Percentiles rank a stretch among this genome's conserved stretches.
Evolutionary conservation across 306 rosid genomes (phyloP).

Genomic region (Fragaria ananassa): DNA sequence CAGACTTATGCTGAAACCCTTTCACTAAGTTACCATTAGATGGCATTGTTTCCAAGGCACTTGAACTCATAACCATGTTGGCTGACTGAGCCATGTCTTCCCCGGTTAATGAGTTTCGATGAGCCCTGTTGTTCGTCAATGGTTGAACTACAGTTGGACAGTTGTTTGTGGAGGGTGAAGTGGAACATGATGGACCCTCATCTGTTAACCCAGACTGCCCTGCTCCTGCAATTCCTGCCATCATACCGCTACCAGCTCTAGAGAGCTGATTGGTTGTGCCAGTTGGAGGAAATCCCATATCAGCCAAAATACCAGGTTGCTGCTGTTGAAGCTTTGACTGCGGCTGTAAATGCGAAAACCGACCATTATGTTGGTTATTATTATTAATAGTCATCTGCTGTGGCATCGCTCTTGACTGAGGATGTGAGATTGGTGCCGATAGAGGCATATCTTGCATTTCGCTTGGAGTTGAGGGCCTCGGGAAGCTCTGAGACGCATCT

Average conservation of each 20-base stretch:
- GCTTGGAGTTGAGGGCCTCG: conserved; percentile 42
- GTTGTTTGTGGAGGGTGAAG: conserved; percentile 91
- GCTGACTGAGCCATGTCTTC: conserved; percentile 86
- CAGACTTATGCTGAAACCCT: conserved; percentile 60
- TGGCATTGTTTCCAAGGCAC: conserved; percentile 54
- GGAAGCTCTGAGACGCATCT: conserved; percentile 58
- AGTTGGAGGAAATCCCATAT: conserved; percentile 43
- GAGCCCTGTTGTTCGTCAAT: conserved; percentile 41
- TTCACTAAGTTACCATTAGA: conserved; percentile 52
- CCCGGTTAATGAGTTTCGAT: conserved; percentile 41
- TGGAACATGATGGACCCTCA: conserved; percentile 86
- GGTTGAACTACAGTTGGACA: conserved; percentile 53
- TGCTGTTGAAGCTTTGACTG: conserved; percentile 72
- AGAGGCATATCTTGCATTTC: conserved; percentile 62
- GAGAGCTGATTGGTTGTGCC: conserved; percentile 49
- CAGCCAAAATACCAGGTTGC: conserved; percentile 49
- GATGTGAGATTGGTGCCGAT: conserved; percentile 35
- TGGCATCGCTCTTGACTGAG: conserved; percentile 42
- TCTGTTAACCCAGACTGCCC: conserved; percentile 82
- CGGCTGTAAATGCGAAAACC: conserved; percentile 47
- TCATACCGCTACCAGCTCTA: conserved; percentile 42
- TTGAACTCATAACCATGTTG: conserved; percentile 51
- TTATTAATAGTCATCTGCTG: conserved; percentile 50
- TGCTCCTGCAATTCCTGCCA: conserved; percentile 50
- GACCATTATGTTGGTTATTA: conserved; percentile 41